These are phyloP conservation scores for Microsporum ferrugineum DNA, from an alignment of 2,329 filamentous ascomycete species.

Conservation along the genomic window DNA sequence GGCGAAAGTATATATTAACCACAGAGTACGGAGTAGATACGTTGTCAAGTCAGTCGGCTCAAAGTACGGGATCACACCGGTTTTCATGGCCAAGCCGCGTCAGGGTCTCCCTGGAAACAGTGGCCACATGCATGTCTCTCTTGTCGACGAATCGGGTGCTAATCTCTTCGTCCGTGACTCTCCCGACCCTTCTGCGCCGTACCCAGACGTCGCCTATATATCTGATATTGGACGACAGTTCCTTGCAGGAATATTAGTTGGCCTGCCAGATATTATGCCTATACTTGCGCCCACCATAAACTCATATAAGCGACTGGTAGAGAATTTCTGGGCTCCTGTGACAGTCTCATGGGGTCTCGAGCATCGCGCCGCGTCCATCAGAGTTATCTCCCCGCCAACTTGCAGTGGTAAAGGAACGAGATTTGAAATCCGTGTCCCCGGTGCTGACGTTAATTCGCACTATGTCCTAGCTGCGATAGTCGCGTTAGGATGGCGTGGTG, in stretches of 20 bases:
- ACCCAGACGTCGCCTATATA: conserved; percentile 63
- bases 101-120: conserved; percentile 87
- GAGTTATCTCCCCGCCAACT: conserved; percentile 79
- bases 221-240: conserved; percentile 88
- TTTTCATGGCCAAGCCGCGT: conserved; percentile 97
- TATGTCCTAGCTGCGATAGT: conserved; percentile 78
- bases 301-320: conserved; percentile 93
- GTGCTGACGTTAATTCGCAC: conserved; percentile 86
- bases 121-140: conserved; percentile 88
- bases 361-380: conserved; percentile 82
- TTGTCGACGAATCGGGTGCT: conserved; percentile 66
- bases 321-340: conserved; percentile 98
- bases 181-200: conserved; percentile 59
- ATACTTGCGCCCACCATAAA: conserved; percentile 89
- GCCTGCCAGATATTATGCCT: conserved; percentile 91
- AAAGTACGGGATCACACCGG: conserved; percentile 83
- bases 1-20: conserved; percentile 8
- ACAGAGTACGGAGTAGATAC: conserved; percentile 42
- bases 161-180: conserved; percentile 71
- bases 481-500: conserved; percentile 77
- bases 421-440: conserved; percentile 84
- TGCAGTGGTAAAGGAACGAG: conserved; percentile 74
- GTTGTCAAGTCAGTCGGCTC: conserved; percentile 79
- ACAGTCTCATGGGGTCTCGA: conserved; percentile 96
- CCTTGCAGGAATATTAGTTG: conserved; percentile 77